Evolutionary conservation across 192 early-diverging fungal species (phyloP), one percentile per base, ranked within the genome.

Genomic region (Jimgerdemannia lactiflua): DNA sequence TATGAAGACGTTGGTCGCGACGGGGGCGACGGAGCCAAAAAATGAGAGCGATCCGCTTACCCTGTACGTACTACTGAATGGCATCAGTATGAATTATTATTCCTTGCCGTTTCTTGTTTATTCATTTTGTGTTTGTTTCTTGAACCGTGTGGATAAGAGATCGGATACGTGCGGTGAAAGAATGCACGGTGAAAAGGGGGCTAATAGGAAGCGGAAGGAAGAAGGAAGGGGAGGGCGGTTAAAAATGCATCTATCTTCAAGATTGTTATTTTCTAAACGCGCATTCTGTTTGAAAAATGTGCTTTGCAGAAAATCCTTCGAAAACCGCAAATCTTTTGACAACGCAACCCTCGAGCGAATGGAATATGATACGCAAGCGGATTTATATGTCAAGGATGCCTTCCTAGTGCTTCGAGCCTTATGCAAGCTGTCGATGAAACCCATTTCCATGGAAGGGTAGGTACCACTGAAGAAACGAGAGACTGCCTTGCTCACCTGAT

Each of bases 401-500:
- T 95, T 94, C 54, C 80, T 94, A 59, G 91, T 96, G 3, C 89
- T 98, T 79, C 88, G 96, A 9, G 92, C 96, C 6, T 84, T 98
- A 44, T 95, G 94, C 83, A 95, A 94, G 74, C 82, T 97, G 67
- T 94, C 91, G 43, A 97, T 95, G 92, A 96, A 95, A 71, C 84
- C 89, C 39, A 90, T 93, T 65, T 83, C 91, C 10, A 88, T 85
- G 29, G 88, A 87, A 79, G 86, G 90, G 39, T 85, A 85, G 77
- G 42, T 59, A 44, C 65, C 4, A 76, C 8, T 3, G 40, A 20
- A n/a, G 14, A 19, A 14, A 0, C 14, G 14, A 18, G 14, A 65
- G 14, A 19, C 64, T 1, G 14, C 64, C 14, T 65, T 19, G n/a
- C n/a, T n/a, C n/a, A n/a, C 29, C 29, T 29, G 29, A 29, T 29